Evolutionary conservation across 2,329 filamentous ascomycete genomes (phyloP).

Genomic region (Akanthomyces uredinophilus): DNA sequence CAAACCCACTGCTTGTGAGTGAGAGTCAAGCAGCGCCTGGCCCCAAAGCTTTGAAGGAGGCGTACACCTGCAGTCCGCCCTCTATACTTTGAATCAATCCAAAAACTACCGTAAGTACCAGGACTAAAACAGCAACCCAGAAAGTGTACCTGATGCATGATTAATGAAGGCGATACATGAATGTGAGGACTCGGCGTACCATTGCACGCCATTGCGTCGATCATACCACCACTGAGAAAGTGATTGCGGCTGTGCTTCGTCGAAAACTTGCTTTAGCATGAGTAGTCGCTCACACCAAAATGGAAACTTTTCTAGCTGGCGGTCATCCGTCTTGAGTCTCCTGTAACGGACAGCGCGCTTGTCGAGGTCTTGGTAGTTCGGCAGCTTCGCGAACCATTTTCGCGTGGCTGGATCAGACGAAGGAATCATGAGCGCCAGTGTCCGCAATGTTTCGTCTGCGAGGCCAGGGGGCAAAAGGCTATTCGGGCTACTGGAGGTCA

Average conservation of each 20-base stretch:
- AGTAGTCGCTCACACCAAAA: conserved; percentile 40
- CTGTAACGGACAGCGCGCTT: conserved; percentile 23
- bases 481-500: conserved; percentile 1
- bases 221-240: conserved; percentile 40
- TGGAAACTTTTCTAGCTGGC: conserved; percentile 26
- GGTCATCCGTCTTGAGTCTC: conserved; percentile 24
- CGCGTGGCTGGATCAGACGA: conserved; percentile 20
- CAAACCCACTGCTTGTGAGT: neutral
- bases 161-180: neutral
- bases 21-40: neutral
- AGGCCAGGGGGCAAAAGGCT: conserved; percentile 27
- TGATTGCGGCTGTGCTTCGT: conserved; percentile 31
- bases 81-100: conserved; percentile 37
- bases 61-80: conserved; percentile 36
- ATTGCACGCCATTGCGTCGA: conserved; percentile 35
- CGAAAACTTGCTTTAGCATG: conserved; percentile 36
- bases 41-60: neutral
- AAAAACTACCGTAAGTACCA: conserved; percentile 32
- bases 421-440: conserved; percentile 34
- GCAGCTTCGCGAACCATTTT: conserved; percentile 22
- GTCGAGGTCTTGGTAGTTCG: conserved; percentile 22
- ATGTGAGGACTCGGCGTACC: conserved; percentile 34
- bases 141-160: neutral
- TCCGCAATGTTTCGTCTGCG: conserved; percentile 32
- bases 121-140: conserved; percentile 34